Percentiles rank a stretch among this genome's conserved stretches.
Conservation (phyloP, 23 red algal species). For the Pyropia haitanensis region DNA sequence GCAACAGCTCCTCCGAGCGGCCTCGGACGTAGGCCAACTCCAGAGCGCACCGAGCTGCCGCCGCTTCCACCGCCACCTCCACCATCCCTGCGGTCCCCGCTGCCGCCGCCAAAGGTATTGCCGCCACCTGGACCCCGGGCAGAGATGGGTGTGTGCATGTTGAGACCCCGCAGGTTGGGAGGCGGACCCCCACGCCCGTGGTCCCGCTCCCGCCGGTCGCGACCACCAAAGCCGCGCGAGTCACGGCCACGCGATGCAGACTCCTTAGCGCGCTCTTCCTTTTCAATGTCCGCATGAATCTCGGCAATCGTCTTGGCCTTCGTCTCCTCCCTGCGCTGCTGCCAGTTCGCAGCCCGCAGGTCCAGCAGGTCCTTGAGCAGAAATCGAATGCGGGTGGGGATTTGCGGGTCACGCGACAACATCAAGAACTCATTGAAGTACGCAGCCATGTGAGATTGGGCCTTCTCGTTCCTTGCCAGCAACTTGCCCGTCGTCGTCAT, state of each 20-base stretch:
- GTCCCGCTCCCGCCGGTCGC: too few relatives aligned
- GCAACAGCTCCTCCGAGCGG: too few relatives aligned
- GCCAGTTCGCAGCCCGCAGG: slow-evolving; percentile 71
- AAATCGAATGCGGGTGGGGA: slow-evolving; percentile 85
- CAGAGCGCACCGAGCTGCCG: too few relatives aligned
- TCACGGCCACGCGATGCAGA: not conserved
- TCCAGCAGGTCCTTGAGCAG: slow-evolving; percentile 94
- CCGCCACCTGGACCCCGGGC: too few relatives aligned
- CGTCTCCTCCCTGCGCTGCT: slow-evolving; percentile 53
- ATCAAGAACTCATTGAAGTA: slow-evolving; percentile 53
- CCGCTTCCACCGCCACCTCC: too few relatives aligned
- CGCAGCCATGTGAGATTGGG: slow-evolving; percentile 21
- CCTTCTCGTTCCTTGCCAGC: slow-evolving; percentile 46
- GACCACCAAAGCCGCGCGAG: too few relatives aligned
- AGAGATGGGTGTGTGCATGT: too few relatives aligned
- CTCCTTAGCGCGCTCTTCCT: slow-evolving; percentile 62
- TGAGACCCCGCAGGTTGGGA: too few relatives aligned
- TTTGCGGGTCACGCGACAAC: slow-evolving; percentile 25
- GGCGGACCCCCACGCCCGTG: too few relatives aligned
- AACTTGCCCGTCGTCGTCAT: slow-evolving; percentile 81
- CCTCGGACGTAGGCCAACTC: too few relatives aligned
- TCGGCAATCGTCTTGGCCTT: slow-evolving; percentile 87
- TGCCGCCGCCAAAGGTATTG: too few relatives aligned
- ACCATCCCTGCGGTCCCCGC: too few relatives aligned
- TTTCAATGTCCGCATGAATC: slow-evolving; percentile 68